Evolutionary conservation across 83 land plant genomes (phyloP).

Genomic region (Diphasiastrum complanatum): DNA sequence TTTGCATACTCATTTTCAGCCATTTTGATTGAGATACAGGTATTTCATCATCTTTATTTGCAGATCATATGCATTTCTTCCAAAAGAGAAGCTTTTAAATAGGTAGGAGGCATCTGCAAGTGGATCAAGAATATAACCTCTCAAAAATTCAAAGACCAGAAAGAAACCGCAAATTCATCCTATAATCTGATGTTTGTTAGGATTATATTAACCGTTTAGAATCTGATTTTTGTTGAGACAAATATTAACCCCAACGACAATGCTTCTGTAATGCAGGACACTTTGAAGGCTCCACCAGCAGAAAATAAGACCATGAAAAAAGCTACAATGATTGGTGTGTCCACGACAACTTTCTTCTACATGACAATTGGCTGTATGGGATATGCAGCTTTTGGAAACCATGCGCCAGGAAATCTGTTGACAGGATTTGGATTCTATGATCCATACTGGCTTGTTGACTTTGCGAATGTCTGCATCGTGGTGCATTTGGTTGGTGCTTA

Average conservation of each 20-base stretch:
- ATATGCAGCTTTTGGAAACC: constrained; percentile 14
- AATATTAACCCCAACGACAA: not conserved
- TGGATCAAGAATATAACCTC: not conserved
- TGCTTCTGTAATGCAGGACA: constrained; percentile 3
- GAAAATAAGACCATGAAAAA: constrained; percentile 16
- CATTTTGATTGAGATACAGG: constrained; percentile 46
- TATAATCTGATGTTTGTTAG: too few species aligned
- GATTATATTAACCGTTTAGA: too few species aligned
- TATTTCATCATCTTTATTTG: not conserved
- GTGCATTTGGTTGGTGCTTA: constrained; percentile 18
- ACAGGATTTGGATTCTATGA: constrained; percentile 19
- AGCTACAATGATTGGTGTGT: constrained; percentile 1
- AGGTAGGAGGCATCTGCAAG: not conserved
- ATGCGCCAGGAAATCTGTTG: constrained; percentile 12
- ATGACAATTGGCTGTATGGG: constrained; percentile 12
- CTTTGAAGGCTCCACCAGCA: constrained; percentile 12
- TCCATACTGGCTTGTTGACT: constrained; percentile 22
- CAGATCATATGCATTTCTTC: not conserved
- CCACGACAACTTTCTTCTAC: constrained; percentile 12
- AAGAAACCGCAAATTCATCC: too few species aligned
- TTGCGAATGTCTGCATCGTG: constrained; percentile 14
- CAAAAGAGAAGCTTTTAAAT: not conserved
- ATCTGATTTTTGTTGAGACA: not conserved
- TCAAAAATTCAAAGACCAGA: too few species aligned
- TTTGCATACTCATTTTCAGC: constrained; percentile 38